phyloP scores from a whole-genome alignment of 306 rosid genomes.

The Prunus davidiana region DNA sequence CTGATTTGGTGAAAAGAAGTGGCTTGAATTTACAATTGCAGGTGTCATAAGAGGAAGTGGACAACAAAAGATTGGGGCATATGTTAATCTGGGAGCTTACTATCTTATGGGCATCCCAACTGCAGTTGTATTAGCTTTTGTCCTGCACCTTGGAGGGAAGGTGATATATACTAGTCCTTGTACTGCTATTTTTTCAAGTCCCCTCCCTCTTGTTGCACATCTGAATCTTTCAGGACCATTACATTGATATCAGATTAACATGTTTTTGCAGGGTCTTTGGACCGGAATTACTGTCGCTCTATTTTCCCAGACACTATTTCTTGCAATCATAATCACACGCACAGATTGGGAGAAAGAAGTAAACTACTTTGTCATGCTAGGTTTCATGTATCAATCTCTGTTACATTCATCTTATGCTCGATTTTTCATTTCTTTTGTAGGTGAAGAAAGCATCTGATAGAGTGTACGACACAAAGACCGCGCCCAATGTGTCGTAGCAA shows the following conservation, averaged over 20 bases:
- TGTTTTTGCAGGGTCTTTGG: slow-evolving; percentile 37
- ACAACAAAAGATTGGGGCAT: slow-evolving; percentile 31
- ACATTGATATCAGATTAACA: neutral
- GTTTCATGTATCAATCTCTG: neutral
- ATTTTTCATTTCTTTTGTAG: slow-evolving; percentile 15
- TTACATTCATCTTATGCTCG: neutral
- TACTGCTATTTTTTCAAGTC: neutral
- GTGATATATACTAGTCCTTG: neutral
- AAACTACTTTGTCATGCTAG: neutral
- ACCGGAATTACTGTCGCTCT: slow-evolving; percentile 24
- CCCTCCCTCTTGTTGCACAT: too few relatives aligned
- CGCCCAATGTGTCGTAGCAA: neutral
- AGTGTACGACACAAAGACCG: slow-evolving; percentile 3
- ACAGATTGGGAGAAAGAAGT: slow-evolving; percentile 35
- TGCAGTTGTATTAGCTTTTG: slow-evolving; percentile 29
- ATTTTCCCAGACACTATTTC: slow-evolving; percentile 17
- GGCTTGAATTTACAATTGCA: neutral
- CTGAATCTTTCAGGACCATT: neutral
- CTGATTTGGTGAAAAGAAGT: neutral
- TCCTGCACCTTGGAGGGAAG: slow-evolving; percentile 38
- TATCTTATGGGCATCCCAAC: slow-evolving; percentile 32
- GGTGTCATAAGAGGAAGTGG: slow-evolving; percentile 35
- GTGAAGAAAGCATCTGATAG: slow-evolving; percentile 34
- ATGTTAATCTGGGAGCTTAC: slow-evolving; percentile 36
- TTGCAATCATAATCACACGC: slow-evolving; percentile 11